Base-by-base conservation (phyloP, 2,329 filamentous ascomycete genomes). In the Alternaria hordeiaustralica region DNA sequence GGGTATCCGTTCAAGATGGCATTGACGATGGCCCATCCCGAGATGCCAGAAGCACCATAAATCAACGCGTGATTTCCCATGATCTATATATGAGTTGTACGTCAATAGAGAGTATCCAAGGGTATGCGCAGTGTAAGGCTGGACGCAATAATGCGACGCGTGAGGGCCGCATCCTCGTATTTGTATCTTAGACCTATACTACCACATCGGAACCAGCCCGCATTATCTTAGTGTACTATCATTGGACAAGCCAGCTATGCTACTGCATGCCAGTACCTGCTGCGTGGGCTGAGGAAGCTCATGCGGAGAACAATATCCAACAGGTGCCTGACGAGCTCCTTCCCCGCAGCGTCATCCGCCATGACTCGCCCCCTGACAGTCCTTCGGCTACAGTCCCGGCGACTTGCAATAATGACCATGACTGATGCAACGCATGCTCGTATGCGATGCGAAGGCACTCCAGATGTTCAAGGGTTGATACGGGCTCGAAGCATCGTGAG, bases 1-100 rank as follows among this genome's bases (percentile, higher is more conserved):
- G 84, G 84, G 61, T 85, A 85, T 55, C 77, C 81, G 47, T 82
- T 72, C 12, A 85, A 73, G 43, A 85, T 82, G 56, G 82, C 79
- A 55, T 84, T 85, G 15, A 83, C 81, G 56, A 86, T 80, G 7
- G 84, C 80, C 84, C 84, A 86, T 41, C 84, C 84, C 3, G 82
- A 81, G 56, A 85, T 83, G n/a, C 83, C 84, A 64, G 81, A 83
- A 50, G 82, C 83, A 36, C 83, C 83, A 72, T 79, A 77, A 43
- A 77, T 70, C 41, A 79, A 73, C 60, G 78, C 77, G 58, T 78
- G 74, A 30, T 77, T 76, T 7, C 71, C 65, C 64, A 75, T 77
- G 60, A 36, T 59, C 59, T 30, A 28, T n/a, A 7, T 21, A 10
- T 25, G 13, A 2, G 13, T 33, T 9, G 23, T 15, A 47, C 23